A percentile compares a stretch with the other conserved stretches of the same genome.
Conservation (phyloP, 1,284 basidiomycete species). For the Ganoderma sp. region DNA sequence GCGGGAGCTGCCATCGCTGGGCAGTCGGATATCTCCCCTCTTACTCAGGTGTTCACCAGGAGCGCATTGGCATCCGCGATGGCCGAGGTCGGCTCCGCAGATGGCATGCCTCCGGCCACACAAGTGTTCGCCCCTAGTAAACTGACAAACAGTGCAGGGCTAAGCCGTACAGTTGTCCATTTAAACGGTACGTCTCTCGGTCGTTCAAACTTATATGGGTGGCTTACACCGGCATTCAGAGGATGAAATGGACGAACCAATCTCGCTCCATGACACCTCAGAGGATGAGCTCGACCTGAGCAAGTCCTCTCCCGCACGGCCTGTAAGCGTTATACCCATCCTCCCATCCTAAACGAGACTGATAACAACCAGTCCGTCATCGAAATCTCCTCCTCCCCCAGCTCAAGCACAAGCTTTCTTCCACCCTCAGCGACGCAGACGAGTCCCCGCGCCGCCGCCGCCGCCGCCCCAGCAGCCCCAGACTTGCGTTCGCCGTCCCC, state of each 20-base stretch:
- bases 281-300: constrained; percentile 16
- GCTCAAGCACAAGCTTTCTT: constrained; percentile 37
- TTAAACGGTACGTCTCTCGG: constrained; percentile 1
- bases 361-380: constrained; percentile 38
- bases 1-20: constrained; percentile 25
- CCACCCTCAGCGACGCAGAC: constrained; percentile 16
- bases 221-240: not conserved
- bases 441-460: constrained; percentile 16
- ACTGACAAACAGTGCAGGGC: constrained; percentile 23
- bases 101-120: constrained; percentile 40
- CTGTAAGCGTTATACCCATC: constrained; percentile 17
- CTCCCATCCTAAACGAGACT: constrained; percentile 29
- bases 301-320: constrained; percentile 20
- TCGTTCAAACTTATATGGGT: not conserved
- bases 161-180: not conserved
- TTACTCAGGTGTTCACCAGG: constrained; percentile 24
- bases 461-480: constrained; percentile 8
- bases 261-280: constrained; percentile 27
- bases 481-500: not conserved
- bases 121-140: constrained; percentile 48
- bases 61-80: constrained; percentile 9
- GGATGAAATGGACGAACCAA: constrained; percentile 16
- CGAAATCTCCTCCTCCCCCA: constrained; percentile 26
- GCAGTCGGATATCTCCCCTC: constrained; percentile 26
- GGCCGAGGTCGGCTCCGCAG: constrained; percentile 10